Conservation (phyloP, 2,329 filamentous ascomycete species). For the Fusarium falciforme region DNA sequence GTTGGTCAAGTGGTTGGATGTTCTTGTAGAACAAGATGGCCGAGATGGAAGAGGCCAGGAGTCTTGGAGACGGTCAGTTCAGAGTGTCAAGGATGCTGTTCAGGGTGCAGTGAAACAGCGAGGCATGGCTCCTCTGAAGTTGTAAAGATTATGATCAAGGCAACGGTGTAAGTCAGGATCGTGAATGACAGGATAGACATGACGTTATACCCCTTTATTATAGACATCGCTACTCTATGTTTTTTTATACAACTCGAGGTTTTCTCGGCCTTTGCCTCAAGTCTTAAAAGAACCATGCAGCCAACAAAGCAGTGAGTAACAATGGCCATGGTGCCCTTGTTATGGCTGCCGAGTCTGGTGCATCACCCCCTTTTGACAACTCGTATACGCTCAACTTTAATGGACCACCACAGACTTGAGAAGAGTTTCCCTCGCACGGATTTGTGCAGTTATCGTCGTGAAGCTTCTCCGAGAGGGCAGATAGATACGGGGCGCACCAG, state of each 20-base stretch:
- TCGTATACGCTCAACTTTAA: conserved; percentile 61
- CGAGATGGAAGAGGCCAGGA: conserved; percentile 51
- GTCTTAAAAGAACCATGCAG: conserved; percentile 10
- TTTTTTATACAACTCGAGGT: neutral
- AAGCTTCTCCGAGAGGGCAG: conserved; percentile 58
- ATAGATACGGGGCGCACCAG: conserved; percentile 67
- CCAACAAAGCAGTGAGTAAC: neutral
- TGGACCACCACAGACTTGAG: conserved; percentile 65
- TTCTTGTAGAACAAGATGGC: conserved; percentile 64
- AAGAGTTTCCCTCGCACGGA: conserved; percentile 64
- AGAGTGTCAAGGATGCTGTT: conserved; percentile 60
- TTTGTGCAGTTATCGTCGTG: conserved; percentile 61
- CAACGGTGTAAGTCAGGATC: neutral
- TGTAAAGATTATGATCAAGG: conserved; percentile 46
- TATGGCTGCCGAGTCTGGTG: conserved; percentile 3
- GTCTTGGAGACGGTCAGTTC: conserved; percentile 60
- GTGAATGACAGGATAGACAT: conserved; percentile 9
- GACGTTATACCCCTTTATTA: conserved; percentile 20
- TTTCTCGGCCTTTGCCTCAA: neutral
- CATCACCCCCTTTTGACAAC: conserved; percentile 27
- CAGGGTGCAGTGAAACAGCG: conserved; percentile 66
- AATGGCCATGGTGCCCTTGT: conserved; percentile 3
- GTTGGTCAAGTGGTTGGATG: conserved; percentile 75
- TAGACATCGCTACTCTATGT: neutral
- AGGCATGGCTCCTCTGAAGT: conserved; percentile 66